Conservation (phyloP, 1,284 basidiomycete genomes). For the Malassezia furfur region DNA sequence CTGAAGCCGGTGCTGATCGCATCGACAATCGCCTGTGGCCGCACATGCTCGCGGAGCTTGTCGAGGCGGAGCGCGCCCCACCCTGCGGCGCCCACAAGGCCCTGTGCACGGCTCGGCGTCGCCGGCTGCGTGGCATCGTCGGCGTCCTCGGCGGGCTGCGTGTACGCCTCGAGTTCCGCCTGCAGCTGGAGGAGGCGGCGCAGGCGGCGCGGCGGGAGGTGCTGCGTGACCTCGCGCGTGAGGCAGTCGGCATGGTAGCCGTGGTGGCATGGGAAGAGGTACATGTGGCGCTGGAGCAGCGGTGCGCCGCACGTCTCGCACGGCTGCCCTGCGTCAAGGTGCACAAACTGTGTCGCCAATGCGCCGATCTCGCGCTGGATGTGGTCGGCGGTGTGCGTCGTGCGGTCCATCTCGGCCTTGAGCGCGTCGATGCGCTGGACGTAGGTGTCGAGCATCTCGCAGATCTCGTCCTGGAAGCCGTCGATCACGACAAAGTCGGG, state of each 20-base stretch:
- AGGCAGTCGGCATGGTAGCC: conserved; percentile 54
- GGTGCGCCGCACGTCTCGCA: conserved; percentile 70
- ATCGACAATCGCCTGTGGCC: conserved; percentile 41
- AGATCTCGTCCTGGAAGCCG: conserved; percentile 98
- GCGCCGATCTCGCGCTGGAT: conserved; percentile 84
- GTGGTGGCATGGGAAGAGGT: conserved; percentile 95
- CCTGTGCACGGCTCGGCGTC: conserved; percentile 34
- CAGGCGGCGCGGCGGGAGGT: conserved; percentile 33
- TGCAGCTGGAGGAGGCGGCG: conserved; percentile 41
- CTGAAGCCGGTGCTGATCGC: conserved; percentile 39
- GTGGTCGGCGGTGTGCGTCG: conserved; percentile 77
- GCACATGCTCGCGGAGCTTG: conserved; percentile 36
- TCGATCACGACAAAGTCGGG: conserved; percentile 99
- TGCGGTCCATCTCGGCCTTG: conserved; percentile 91
- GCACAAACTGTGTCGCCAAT: conserved; percentile 81
- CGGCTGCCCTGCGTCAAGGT: conserved; percentile 74
- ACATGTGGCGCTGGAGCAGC: conserved; percentile 80
- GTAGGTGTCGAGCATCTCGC: conserved; percentile 86
- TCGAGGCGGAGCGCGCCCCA: conserved; percentile 24
- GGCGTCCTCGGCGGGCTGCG: background rate
- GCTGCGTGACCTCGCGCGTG: conserved; percentile 39
- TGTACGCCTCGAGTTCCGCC: conserved; percentile 14
- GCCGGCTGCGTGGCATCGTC: conserved; percentile 1
- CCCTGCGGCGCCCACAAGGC: background rate
- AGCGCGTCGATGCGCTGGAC: conserved; percentile 80